phyloP scores from a whole-genome alignment of 352 stramenopile genomes.

The Pythium graminicola region DNA sequence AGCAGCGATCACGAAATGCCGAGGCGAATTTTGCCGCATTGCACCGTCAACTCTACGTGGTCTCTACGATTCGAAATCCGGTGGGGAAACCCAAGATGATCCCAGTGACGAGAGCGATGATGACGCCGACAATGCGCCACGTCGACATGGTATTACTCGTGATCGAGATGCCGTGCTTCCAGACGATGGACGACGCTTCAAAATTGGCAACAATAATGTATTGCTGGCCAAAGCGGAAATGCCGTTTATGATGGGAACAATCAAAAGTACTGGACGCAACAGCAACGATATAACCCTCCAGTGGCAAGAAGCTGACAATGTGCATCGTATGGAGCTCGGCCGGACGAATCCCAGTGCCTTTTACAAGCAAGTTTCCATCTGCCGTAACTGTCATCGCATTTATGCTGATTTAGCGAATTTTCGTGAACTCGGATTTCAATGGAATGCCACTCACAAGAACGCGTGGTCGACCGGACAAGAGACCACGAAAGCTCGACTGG shows the following conservation, averaged over 20 bases:
- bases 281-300: constrained; percentile 28
- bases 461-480: constrained; percentile 10
- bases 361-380: constrained; percentile 75
- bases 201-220: constrained; percentile 72
- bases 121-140: constrained; percentile 1
- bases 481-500: not conserved
- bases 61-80: constrained; percentile 17
- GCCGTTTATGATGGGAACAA: constrained; percentile 31
- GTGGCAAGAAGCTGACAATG: constrained; percentile 64
- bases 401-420: constrained; percentile 52
- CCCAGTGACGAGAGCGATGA: not conserved
- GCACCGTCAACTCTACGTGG: constrained; percentile 31
- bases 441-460: constrained; percentile 8
- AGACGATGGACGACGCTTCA: constrained; percentile 51
- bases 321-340: constrained; percentile 55
- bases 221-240: constrained; percentile 56
- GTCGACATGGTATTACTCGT: not conserved
- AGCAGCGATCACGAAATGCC: constrained; percentile 32
- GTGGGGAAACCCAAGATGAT: constrained; percentile 5
- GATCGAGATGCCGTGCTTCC: constrained; percentile 15
- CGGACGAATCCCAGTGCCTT: constrained; percentile 58
- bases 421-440: constrained; percentile 44
- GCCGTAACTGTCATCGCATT: constrained; percentile 62
- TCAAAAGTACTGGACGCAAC: not conserved
- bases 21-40: constrained; percentile 57